A percentile compares a stretch with the other conserved stretches of the same genome.
phyloP scores from a whole-genome alignment of 1,139 yeast genomes.

The Candida labiduridarum region DNA sequence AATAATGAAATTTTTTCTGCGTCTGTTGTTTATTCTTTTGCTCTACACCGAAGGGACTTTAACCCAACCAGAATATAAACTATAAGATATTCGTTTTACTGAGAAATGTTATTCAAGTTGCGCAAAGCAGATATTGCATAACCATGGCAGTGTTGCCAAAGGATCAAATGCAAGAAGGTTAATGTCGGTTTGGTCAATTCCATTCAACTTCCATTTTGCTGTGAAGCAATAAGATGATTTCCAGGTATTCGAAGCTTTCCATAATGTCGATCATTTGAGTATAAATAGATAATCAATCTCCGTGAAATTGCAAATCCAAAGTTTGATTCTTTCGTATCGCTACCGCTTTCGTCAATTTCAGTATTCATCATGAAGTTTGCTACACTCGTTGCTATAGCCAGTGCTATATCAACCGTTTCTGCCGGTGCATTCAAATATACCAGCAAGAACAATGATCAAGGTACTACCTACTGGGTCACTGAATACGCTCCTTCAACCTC shows the following conservation, averaged over 20 bases:
- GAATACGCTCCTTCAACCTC: slow-evolving; percentile 14
- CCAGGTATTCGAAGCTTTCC: background rate
- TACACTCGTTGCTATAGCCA: slow-evolving; percentile 2
- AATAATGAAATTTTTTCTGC: no score
- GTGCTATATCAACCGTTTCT: background rate
- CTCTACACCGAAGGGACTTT: no score
- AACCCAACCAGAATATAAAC: background rate
- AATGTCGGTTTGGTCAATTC: no score
- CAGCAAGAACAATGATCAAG: background rate
- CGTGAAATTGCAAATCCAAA: background rate
- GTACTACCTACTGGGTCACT: slow-evolving; percentile 1
- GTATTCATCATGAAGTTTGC: slow-evolving; percentile 1
- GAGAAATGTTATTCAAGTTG: background rate
- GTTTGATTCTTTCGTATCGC: background rate
- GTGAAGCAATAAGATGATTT: no score
- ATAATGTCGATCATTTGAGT: background rate
- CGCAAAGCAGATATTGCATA: background rate
- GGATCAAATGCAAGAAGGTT: background rate
- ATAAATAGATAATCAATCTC: background rate
- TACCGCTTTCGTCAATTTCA: background rate
- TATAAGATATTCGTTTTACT: background rate
- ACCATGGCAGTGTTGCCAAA: background rate
- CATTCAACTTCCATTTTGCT: no score
- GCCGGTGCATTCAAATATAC: background rate
- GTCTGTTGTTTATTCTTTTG: no score